These are phyloP conservation scores for Penicillium robsamsonii DNA, from an alignment of 495 filamentous ascomycete species.

Conservation along the genomic window DNA sequence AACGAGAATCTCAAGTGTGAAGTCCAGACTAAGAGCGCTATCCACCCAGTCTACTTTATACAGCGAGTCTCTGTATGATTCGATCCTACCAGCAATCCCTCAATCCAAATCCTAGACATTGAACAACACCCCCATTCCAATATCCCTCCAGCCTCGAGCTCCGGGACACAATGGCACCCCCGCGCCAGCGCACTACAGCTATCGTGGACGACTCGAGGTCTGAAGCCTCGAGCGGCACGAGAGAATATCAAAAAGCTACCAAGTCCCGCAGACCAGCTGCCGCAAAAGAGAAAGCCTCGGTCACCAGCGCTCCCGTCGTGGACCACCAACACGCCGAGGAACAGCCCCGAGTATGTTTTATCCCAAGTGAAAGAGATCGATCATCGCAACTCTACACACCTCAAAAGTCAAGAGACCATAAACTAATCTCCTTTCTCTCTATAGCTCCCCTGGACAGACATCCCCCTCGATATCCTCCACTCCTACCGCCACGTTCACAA, in stretches of 20 bases:
- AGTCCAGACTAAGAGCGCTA: slow-evolving; percentile 1
- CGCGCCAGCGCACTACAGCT: slow-evolving; percentile 44
- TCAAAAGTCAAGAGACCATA: not conserved
- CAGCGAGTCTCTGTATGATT: slow-evolving; percentile 1
- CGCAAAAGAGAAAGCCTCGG: slow-evolving; percentile 30
- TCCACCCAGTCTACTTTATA: not conserved
- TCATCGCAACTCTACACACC: not conserved
- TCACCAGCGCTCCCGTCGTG: slow-evolving; percentile 38
- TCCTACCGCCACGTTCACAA: slow-evolving; percentile 77
- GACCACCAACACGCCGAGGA: slow-evolving; percentile 25
- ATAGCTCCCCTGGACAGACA: slow-evolving; percentile 74
- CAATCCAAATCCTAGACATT: slow-evolving; percentile 11
- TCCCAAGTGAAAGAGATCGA: not conserved
- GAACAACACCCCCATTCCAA: slow-evolving; percentile 5
- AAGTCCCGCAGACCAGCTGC: slow-evolving; percentile 35
- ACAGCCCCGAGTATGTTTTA: slow-evolving; percentile 34
- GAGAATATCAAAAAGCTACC: slow-evolving; percentile 38
- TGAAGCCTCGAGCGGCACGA: slow-evolving; percentile 52
- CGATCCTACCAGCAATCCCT: not conserved
- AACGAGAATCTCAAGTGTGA: slow-evolving; percentile 12
- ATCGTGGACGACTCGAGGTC: slow-evolving; percentile 53
- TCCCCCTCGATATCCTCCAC: slow-evolving; percentile 70
- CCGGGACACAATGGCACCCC: slow-evolving; percentile 42
- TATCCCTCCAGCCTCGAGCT: slow-evolving; percentile 9
- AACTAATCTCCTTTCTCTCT: not conserved